Base-by-base conservation (phyloP, 2,329 filamentous ascomycete species). In the Endoconidiophora laricicola region DNA sequence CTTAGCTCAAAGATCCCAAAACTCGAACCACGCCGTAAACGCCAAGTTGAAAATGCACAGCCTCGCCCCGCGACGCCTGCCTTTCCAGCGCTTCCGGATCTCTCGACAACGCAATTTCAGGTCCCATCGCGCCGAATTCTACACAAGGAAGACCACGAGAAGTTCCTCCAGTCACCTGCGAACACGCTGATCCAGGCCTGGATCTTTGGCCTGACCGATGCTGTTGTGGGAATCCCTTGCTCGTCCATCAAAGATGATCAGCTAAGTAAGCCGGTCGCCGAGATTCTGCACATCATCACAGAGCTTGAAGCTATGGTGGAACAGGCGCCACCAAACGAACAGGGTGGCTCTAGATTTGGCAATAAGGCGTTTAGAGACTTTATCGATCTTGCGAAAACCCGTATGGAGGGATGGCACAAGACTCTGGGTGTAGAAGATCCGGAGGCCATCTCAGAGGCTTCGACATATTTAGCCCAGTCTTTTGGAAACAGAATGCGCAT, bases 361-460 rank as follows among this genome's bases (percentile, higher is more conserved):
- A 98, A 98, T 66, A 88, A 87, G 57, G 78, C 83, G 2, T 98
- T 98, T 66, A 78, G 86, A 46, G 73, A 76, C 52, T 88, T 93
- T 59, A 73, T 95, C 50, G 83, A 86, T 61, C 74, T 76, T 43
- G 67, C 83, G 16, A 73, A 72, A 56, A 71, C 72, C 20, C 72
- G 71, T 55, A 69, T 71, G 48, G 57, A 61, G 2, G 62, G 60
- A 38, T 90, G 84, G 83, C 84, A 90, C 60, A 61, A 65, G 33
- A 62, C 64, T 42, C 69, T 88, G 1, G 75, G 74, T 4, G 54
- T 85, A 6, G 59, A 63, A 2, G 62, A 69, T 14, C 54, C 63
- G 2, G 65, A 62, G 10, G 81, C 82, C 12, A 70, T 81, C 44
- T 66, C 72, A 2, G 91, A 98, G 62, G 69, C 83, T 4, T 81